Evolutionary conservation across 495 filamentous ascomycete genomes (phyloP).

Genomic region (Penicillium malachiteum): DNA sequence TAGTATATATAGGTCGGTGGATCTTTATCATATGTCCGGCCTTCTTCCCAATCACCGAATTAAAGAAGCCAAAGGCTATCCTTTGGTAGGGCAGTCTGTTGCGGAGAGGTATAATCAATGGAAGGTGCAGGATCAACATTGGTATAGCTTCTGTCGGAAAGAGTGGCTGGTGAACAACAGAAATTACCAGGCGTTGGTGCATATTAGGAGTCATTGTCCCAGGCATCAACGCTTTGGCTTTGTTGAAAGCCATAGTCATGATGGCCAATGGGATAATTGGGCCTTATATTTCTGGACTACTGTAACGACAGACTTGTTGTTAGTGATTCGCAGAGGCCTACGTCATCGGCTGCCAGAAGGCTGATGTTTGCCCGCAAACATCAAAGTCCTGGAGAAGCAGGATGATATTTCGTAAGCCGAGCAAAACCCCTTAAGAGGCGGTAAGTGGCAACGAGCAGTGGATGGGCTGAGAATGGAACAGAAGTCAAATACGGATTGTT

Average conservation of each 20-base stretch:
- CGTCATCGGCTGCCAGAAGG: conserved; percentile 5
- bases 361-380: conserved; percentile 8
- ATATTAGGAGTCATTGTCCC: not conserved
- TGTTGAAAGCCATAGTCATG: conserved; percentile 1
- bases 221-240: not conserved
- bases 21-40: conserved; percentile 27
- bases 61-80: conserved; percentile 15
- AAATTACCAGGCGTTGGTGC: conserved; percentile 10
- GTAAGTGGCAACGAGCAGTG: not conserved
- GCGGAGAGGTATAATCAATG: conserved; percentile 6
- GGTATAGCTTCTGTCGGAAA: conserved; percentile 5
- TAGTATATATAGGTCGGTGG: conserved; percentile 34
- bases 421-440: conserved; percentile 1
- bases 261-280: not conserved
- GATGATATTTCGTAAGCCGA: not conserved
- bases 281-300: conserved; percentile 25
- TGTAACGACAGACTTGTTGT: conserved; percentile 8
- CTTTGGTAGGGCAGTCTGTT: conserved; percentile 7
- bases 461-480: too few relatives aligned
- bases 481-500: too few relatives aligned
- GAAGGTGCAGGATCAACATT: conserved; percentile 6
- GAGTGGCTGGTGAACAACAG: conserved; percentile 4
- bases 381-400: conserved; percentile 4
- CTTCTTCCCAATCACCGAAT: conserved; percentile 18
- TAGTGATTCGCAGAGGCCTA: conserved; percentile 6